phyloP scores from a whole-genome alignment of 805 yeast species.

The Kuraishia hungarica region DNA sequence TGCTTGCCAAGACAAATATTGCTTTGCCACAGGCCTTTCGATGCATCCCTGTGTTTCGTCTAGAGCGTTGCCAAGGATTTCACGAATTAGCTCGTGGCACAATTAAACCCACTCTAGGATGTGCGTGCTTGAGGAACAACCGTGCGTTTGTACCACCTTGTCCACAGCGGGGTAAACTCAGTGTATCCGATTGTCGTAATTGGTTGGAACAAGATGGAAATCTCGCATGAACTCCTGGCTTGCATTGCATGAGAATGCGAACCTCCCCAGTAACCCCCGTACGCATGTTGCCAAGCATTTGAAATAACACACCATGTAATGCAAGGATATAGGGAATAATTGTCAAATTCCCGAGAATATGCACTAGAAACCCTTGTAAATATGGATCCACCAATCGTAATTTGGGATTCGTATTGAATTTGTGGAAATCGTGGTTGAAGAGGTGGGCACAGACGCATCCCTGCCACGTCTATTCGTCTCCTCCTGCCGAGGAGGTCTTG shows the following conservation, averaged over 20 bases:
- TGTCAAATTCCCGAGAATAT: background rate
- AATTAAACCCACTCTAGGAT: background rate
- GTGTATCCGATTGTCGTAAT: background rate
- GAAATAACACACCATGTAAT: background rate
- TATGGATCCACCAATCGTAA: background rate
- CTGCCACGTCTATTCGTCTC: background rate
- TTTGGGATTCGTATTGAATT: background rate
- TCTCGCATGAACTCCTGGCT: background rate
- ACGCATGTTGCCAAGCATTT: background rate
- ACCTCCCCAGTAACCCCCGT: background rate
- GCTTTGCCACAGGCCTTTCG: background rate
- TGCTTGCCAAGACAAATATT: background rate
- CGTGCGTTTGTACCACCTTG: no score
- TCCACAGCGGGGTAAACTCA: background rate
- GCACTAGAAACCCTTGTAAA: background rate
- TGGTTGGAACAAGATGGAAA: background rate
- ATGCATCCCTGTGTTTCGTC: background rate
- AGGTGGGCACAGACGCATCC: background rate
- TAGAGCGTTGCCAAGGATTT: background rate
- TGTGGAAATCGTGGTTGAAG: background rate
- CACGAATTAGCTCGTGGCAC: background rate
- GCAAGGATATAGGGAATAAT: background rate
- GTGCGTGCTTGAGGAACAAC: background rate
- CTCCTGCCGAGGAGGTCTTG: background rate
- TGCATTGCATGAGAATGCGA: background rate